Base-by-base conservation (phyloP, 2,329 filamentous ascomycete genomes). In the Epichloe sp. region DNA sequence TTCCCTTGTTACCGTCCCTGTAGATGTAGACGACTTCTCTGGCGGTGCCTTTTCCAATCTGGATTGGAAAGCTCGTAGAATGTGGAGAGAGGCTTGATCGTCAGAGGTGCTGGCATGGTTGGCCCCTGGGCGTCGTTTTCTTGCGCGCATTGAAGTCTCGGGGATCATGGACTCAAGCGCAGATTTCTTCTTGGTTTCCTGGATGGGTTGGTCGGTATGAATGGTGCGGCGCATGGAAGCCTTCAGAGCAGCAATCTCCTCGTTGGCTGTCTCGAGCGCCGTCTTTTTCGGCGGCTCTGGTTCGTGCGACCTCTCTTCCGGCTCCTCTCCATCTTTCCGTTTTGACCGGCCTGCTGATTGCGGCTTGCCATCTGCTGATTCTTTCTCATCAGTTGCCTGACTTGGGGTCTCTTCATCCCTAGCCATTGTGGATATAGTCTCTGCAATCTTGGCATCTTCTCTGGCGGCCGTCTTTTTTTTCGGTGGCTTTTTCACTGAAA, bases 201-300 rank as follows among this genome's bases (percentile, higher is more conserved):
- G 70, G 31, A 74, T 72, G 1, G 74, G 69, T 17, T 57, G 71
- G 38, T 64, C 73, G 0, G 66, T 61, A 49, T 76, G 68, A 26
- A 78, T 68, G 21, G 75, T 84, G 36, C 86, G 77, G 62, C 82
- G 85, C 83, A 93, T 88, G 0, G 85, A 89, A 8, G 85, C 85
- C 65, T 90, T 91, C 4, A 93, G 70, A 1, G 83, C 83, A 4
- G 85, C 85, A 50, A 91, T 88, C 60, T 93, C 84, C 38, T 86
- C 85, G 57, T 90, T 90, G 3, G 85, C 86, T 57, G 74, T 74
- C 55, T 88, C 82, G 10, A 90, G 68, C 0, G 75, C 73, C 1
- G 74, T 74, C 59, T 77, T 77, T 60, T 60, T 64, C 38, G 60
- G 60, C n/a, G 54, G 54, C 40, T 65, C 61, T 8, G 61, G 60